Conservation (phyloP, 2,329 filamentous ascomycete genomes). For the Orbilia ellipsospora region DNA sequence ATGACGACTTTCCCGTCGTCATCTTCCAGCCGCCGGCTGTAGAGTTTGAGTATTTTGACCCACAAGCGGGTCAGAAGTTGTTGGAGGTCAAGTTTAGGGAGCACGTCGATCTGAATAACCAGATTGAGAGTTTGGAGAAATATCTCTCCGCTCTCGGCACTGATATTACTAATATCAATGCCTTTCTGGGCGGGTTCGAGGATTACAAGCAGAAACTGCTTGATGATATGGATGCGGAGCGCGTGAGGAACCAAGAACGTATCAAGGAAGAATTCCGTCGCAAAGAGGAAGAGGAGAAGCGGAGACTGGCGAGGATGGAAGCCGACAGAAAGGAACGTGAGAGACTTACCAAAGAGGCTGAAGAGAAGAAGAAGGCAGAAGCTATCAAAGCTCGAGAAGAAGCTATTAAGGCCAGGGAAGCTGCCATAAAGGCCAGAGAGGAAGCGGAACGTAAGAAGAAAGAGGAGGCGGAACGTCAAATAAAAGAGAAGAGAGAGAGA, state of each 20-base stretch:
- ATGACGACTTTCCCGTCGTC: background rate
- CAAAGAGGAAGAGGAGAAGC: slow-evolving; percentile 4
- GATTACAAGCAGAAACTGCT: background rate
- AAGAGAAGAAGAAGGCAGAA: slow-evolving; percentile 18
- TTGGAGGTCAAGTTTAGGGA: slow-evolving; percentile 11
- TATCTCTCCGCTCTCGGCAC: background rate
- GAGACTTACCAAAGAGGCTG: slow-evolving; percentile 9
- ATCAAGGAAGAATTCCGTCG: slow-evolving; percentile 4
- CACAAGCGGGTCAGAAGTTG: background rate
- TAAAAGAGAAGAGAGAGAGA: slow-evolving; percentile 11
- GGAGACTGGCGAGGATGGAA: slow-evolving; percentile 3
- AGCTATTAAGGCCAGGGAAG: background rate
- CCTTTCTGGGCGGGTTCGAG: background rate
- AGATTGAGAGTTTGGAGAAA: background rate
- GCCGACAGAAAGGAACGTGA: slow-evolving; percentile 13
- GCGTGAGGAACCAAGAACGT: slow-evolving; percentile 9
- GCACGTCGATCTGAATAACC: background rate
- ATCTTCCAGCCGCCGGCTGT: background rate
- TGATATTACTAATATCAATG: background rate
- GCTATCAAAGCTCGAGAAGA: slow-evolving; percentile 13
- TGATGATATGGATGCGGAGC: background rate
- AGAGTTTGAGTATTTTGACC: background rate
- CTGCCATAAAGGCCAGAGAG: slow-evolving; percentile 5
- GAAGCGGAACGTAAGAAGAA: slow-evolving; percentile 19
- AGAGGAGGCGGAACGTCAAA: slow-evolving; percentile 21